Percentiles rank a stretch among this genome's conserved stretches.
phyloP scores from a whole-genome alignment of 371 early-diverging fungal species.

The Mucor plumbeus region DNA sequence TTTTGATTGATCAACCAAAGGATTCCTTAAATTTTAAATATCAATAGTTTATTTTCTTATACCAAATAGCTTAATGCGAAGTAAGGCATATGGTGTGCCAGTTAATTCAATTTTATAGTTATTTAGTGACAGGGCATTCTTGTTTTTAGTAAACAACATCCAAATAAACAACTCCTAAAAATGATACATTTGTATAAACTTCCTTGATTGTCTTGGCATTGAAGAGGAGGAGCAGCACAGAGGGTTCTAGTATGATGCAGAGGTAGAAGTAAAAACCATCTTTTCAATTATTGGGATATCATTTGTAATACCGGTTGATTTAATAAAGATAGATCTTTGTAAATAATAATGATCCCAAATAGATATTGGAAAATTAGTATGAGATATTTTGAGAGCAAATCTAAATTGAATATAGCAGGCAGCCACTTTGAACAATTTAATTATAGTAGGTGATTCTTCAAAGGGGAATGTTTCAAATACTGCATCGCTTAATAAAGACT shows the following conservation, averaged over 20 bases:
- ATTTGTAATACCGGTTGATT: slow-evolving; percentile 1
- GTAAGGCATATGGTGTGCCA: not conserved
- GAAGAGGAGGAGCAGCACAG: not conserved
- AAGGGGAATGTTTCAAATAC: slow-evolving; percentile 8
- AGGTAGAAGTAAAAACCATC: slow-evolving; percentile 9
- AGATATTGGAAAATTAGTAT: not conserved
- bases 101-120: not conserved
- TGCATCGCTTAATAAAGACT: slow-evolving; percentile 4
- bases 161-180: not conserved
- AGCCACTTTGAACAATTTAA: not conserved
- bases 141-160: not conserved
- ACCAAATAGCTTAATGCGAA: not conserved
- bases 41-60: too few species aligned
- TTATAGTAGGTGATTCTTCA: slow-evolving; percentile 1
- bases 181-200: not conserved
- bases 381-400: not conserved
- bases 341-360: slow-evolving; percentile 23
- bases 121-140: not conserved
- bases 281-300: slow-evolving; percentile 7
- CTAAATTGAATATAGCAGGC: slow-evolving; percentile 10
- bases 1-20: too few species aligned
- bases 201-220: slow-evolving; percentile 5
- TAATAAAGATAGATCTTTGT: slow-evolving; percentile 17
- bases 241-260: not conserved
- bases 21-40: too few species aligned